A percentile compares a stretch with the other conserved stretches of the same genome.
These are phyloP conservation scores for Syzygium malaccense DNA, from an alignment of 441 rosid species.

Conservation along the genomic window DNA sequence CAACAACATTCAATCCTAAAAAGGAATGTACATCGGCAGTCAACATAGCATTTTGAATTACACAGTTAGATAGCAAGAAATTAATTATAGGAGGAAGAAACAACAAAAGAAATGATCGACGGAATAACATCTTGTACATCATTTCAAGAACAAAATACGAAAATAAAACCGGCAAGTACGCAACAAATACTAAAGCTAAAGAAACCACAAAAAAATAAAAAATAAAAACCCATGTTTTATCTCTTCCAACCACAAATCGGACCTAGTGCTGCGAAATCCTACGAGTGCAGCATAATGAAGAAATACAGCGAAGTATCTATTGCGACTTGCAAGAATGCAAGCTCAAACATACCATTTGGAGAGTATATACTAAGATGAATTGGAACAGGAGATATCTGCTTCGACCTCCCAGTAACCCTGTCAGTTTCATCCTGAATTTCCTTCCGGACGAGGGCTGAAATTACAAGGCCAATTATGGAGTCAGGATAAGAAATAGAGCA, in stretches of 20 bases:
- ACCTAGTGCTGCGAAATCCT: neutral
- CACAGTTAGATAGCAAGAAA: neutral
- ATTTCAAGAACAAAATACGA: neutral
- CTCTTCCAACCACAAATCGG: neutral
- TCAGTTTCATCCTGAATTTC: conserved; percentile 92
- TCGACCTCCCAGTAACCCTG: conserved; percentile 66
- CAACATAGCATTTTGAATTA: neutral
- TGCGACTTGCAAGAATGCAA: neutral
- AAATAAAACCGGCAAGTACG: neutral
- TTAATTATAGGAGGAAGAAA: neutral
- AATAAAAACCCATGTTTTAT: neutral
- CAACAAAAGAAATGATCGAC: neutral
- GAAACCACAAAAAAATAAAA: neutral
- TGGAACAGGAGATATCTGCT: conserved; percentile 86
- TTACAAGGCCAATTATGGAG: neutral
- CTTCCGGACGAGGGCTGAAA: conserved; percentile 56
- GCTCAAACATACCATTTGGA: conserved; percentile 49
- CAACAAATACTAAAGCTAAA: neutral
- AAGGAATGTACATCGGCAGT: neutral
- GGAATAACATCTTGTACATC: neutral
- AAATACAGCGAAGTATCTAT: neutral
- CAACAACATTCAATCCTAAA: neutral
- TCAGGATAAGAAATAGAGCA: neutral
- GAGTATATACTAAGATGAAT: conserved; percentile 90
- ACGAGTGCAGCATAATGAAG: neutral